phyloP scores from a whole-genome alignment of 2,329 filamentous ascomycete genomes.

The Diplocarpon rosae region DNA sequence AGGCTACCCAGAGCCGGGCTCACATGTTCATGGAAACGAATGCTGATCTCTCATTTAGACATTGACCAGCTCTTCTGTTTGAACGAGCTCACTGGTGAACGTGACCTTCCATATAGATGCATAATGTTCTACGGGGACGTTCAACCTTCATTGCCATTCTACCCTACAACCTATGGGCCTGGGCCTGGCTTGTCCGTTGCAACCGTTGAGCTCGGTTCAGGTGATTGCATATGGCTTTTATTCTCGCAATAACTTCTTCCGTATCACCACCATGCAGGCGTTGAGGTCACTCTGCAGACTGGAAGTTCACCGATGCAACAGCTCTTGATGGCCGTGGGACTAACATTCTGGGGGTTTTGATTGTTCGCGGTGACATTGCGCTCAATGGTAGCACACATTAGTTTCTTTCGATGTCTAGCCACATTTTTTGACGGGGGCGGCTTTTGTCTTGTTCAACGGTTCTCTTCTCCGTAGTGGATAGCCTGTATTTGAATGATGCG shows the following conservation, averaged over 20 bases:
- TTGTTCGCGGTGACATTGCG: no score
- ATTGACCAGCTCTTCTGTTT: constrained; percentile 1
- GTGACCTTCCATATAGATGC: not conserved
- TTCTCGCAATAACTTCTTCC: not conserved
- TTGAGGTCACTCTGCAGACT: not conserved
- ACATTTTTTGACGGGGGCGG: no score
- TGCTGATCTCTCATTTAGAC: not conserved
- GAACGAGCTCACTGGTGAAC: not conserved
- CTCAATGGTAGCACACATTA: no score
- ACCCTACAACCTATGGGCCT: not conserved
- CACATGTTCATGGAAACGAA: no score
- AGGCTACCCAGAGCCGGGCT: no score
- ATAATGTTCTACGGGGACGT: not conserved
- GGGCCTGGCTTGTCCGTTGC: not conserved
- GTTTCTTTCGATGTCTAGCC: no score
- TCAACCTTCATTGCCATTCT: not conserved
- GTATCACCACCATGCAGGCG: not conserved
- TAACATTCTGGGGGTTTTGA: no score
- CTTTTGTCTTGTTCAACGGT: no score
- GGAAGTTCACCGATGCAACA: not conserved
- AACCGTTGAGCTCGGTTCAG: not conserved
- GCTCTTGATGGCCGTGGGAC: no score
- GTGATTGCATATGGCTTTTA: not conserved
- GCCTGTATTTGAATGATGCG: no score
- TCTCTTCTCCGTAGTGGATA: no score